A percentile compares a stretch with the other conserved stretches of the same genome.
Evolutionary conservation across 163 green algal genomes (phyloP).

Genomic region (Chloroidium sp.): DNA sequence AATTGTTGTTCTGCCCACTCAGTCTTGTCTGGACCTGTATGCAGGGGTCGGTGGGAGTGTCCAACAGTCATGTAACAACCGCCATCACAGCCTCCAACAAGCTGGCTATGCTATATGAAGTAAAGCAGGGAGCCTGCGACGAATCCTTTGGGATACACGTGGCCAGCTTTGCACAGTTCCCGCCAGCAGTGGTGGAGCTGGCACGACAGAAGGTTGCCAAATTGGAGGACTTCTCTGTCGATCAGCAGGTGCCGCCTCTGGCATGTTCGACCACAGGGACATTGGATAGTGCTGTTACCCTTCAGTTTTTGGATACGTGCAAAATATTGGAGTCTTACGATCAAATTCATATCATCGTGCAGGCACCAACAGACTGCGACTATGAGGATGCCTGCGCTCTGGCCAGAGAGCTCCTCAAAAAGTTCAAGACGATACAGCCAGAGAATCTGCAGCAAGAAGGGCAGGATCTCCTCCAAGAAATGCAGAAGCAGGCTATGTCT

Average conservation of each 20-base stretch:
- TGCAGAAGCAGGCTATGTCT: too few relatives aligned
- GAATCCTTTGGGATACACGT: constrained; percentile 95
- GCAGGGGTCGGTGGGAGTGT: constrained; percentile 50
- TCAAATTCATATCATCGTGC: too few relatives aligned
- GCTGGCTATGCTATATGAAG: constrained; percentile 93
- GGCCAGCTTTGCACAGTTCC: constrained; percentile 79
- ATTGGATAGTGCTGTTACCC: too few relatives aligned
- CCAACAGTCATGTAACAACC: constrained; percentile 75
- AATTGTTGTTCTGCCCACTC: not conserved
- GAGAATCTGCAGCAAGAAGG: too few relatives aligned
- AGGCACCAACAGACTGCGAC: too few relatives aligned
- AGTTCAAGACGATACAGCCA: too few relatives aligned
- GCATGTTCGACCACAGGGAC: too few relatives aligned
- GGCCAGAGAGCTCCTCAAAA: too few relatives aligned
- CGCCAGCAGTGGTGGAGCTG: constrained; percentile 61
- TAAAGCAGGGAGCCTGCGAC: constrained; percentile 74
- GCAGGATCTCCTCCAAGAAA: too few relatives aligned
- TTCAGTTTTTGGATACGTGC: too few relatives aligned
- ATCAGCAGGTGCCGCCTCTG: not conserved
- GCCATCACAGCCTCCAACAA: constrained; percentile 48
- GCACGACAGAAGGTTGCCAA: constrained; percentile 62
- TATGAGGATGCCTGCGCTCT: too few relatives aligned
- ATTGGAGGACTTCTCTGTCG: constrained; percentile 51
- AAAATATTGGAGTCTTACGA: too few relatives aligned
- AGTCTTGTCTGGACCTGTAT: not conserved